Base-by-base conservation (phyloP, 306 rosid genomes). In the Hylodesmum podocarpum region DNA sequence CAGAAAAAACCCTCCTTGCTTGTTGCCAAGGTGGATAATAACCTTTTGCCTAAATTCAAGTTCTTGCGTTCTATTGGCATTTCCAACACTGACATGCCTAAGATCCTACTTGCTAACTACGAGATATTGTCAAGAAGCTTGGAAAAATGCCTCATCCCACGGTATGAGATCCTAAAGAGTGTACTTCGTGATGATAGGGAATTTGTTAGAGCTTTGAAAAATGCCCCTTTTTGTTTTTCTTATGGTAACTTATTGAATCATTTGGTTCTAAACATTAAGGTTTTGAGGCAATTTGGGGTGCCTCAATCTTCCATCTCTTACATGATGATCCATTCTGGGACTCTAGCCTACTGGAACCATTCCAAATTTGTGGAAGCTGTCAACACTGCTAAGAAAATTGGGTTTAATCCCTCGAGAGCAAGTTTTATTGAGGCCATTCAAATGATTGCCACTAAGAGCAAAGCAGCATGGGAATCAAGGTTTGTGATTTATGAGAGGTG, bases 31-130 rank as follows among this genome's bases (percentile, higher is more conserved):
- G 71, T 86, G 19, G 55, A 79, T 19, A 73, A 63, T 1, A 71
- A 40, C 63, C 66, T 79, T 66, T 50, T 75, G 24, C 90, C 88
- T 73, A 84, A 87, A 72, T 22, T 87, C 28, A 43, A 77, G 63
- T 84, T 81, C 61, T 79, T 53, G 3, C 71, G 21, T 14, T 75
- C 88, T 11, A 15, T 79, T 19, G 88, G 86, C 39, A 4, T 82
- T 72, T 79, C 86, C 39, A 55, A 41, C 50, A 25, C 19, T 16
- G 79, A 79, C 40, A 66, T 87, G 44, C 79, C 70, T 7, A 69
- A 39, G 21, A 19, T 82, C 4, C 0, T 87, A 1, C 0, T 19
- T 46, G 4, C 0, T 3, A 33, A 41, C 19, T 72, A 68, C 0
- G 0, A 0, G 0, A 9, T 80, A 19, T 25, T 61, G 10, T 0